phyloP scores from a whole-genome alignment of 441 rosid species.

The Corymbia citriodora region DNA sequence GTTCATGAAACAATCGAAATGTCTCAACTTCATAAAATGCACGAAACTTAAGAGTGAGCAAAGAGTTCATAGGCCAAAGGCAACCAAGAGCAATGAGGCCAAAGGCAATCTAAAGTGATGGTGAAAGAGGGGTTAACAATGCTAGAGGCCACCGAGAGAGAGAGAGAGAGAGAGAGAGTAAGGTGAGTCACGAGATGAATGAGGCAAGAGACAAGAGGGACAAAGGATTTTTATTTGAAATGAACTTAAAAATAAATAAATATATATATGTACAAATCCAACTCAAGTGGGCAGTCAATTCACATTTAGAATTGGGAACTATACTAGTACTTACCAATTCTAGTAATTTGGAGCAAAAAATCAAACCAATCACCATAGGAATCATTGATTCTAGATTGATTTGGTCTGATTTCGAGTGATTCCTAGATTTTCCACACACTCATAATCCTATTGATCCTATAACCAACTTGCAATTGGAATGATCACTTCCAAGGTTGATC shows the following conservation, averaged over 20 bases:
- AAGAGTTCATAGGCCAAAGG: fast-evolving
- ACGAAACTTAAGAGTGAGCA: fast-evolving
- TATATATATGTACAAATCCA: neutral
- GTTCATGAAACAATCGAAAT: no score
- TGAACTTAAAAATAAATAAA: no score
- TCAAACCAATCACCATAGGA: fast-evolving
- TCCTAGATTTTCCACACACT: fast-evolving
- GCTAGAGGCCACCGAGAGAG: neutral
- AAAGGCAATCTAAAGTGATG: fast-evolving
- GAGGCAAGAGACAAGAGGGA: no score
- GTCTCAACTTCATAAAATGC: fast-evolving
- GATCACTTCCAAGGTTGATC: fast-evolving
- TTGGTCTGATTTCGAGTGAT: fast-evolving
- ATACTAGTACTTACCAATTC: neutral
- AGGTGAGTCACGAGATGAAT: fast-evolving
- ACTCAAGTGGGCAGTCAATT: fast-evolving
- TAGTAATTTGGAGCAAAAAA: no score
- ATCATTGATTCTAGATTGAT: fast-evolving
- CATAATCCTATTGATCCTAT: neutral
- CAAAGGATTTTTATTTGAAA: fast-evolving
- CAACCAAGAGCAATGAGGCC: fast-evolving
- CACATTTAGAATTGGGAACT: no score
- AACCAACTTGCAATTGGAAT: fast-evolving
- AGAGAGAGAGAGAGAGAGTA: neutral
- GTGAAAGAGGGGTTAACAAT: fast-evolving